Evolutionary conservation across 495 filamentous ascomycete genomes (phyloP).

Genomic region (Oidiodendron maius): DNA sequence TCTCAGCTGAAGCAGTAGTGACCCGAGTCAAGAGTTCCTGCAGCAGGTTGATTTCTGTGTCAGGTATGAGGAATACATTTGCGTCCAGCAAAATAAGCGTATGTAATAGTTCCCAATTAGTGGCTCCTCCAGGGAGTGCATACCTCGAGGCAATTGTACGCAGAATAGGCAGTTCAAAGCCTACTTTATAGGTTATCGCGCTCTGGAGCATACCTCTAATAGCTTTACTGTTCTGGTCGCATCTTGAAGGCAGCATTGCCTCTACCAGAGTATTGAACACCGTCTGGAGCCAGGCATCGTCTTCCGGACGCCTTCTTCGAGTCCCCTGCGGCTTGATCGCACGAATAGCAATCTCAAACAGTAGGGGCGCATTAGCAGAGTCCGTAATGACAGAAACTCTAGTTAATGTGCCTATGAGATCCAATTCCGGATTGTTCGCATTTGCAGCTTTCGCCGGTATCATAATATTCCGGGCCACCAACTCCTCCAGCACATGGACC

Average conservation of each 20-base stretch:
- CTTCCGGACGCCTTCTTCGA: constrained; percentile 44
- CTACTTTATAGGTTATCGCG: constrained; percentile 30
- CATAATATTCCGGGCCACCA: constrained; percentile 66
- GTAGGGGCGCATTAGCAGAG: constrained; percentile 27
- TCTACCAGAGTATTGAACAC: constrained; percentile 50
- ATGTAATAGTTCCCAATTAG: constrained; percentile 57
- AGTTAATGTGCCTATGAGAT: constrained; percentile 40
- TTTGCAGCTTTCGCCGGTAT: constrained; percentile 51
- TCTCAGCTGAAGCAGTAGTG: constrained; percentile 13
- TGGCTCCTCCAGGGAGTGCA: constrained; percentile 29
- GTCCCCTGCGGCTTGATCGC: constrained; percentile 49
- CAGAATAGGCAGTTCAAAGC: constrained; percentile 27
- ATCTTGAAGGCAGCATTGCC: constrained; percentile 16
- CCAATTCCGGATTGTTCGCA: constrained; percentile 9
- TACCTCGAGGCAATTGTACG: constrained; percentile 34
- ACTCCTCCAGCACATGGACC: constrained; percentile 46
- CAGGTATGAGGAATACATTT: constrained; percentile 55
- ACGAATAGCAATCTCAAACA: constrained; percentile 55
- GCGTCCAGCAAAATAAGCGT: constrained; percentile 58
- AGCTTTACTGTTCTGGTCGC: constrained; percentile 14
- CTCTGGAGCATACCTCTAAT: constrained; percentile 34
- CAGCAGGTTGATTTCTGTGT: constrained; percentile 27
- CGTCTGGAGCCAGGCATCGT: constrained; percentile 60
- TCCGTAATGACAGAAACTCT: constrained; percentile 28
- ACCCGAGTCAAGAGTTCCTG: constrained; percentile 30